Percentiles rank a stretch among this genome's conserved stretches.
Conservation (phyloP, 192 early-diverging fungal species). For the Neocallimastix lanati region DNA sequence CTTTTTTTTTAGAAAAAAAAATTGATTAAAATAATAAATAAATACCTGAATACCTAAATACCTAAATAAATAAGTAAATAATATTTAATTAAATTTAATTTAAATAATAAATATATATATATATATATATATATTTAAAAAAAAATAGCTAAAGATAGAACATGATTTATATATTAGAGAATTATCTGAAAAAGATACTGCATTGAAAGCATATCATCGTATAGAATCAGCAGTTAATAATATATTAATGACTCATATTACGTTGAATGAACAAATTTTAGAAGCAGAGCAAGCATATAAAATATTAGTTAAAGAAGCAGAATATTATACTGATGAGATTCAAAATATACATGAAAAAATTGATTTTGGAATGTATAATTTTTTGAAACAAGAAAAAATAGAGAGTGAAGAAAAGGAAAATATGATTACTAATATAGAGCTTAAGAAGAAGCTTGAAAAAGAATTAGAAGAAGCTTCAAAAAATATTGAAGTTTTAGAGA, state of each 20-base stretch:
- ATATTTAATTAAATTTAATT: too few relatives aligned
- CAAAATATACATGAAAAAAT: constrained; percentile 20
- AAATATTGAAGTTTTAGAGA: constrained; percentile 2
- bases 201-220: constrained; percentile 26
- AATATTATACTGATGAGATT: constrained; percentile 13
- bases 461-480: constrained; percentile 22
- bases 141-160: constrained; percentile 34
- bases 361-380: constrained; percentile 26
- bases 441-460: constrained; percentile 22
- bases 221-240: constrained; percentile 35
- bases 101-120: background rate
- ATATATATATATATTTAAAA: constrained; percentile 5
- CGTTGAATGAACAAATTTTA: constrained; percentile 22
- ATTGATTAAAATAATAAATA: too few relatives aligned
- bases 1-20: background rate
- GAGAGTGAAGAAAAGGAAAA: constrained; percentile 25
- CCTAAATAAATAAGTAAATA: too few relatives aligned
- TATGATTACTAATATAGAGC: constrained; percentile 13
- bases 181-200: constrained; percentile 35
- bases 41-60: too few relatives aligned
- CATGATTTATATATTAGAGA: constrained; percentile 33
- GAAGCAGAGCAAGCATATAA: constrained; percentile 18
- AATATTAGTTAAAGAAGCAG: constrained; percentile 14
- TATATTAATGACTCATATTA: constrained; percentile 26
- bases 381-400: constrained; percentile 22